A percentile compares a stretch with the other conserved stretches of the same genome.
Conservation (phyloP, 2,329 filamentous ascomycete genomes). For the Graphiopsis chlorocephala region DNA sequence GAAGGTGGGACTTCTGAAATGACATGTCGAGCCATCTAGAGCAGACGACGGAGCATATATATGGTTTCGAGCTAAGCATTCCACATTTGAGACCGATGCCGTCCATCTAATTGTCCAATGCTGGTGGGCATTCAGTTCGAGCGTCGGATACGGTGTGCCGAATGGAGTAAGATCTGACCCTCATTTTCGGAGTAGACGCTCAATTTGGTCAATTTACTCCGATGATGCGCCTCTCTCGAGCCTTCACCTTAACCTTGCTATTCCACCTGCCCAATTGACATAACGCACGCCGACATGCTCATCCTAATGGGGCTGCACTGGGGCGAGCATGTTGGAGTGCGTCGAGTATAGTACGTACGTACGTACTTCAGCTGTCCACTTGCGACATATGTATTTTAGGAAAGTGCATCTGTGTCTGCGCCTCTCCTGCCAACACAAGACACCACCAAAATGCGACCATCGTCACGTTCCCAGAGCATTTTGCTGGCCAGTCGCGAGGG, state of each 20-base stretch:
- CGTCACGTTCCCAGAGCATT: neutral
- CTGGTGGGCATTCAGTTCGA: neutral
- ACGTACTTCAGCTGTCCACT: neutral
- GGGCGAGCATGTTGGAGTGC: too few relatives aligned
- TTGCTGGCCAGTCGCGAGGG: neutral
- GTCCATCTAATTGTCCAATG: neutral
- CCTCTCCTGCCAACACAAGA: neutral
- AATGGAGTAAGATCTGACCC: neutral
- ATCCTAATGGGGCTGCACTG: neutral
- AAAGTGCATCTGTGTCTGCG: neutral
- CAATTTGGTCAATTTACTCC: neutral
- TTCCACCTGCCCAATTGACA: neutral
- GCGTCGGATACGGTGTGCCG: neutral
- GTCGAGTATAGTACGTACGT: neutral
- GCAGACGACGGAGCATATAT: neutral
- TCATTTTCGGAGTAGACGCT: neutral
- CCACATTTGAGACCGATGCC: neutral
- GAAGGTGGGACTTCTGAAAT: neutral
- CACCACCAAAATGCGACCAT: neutral
- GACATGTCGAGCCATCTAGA: neutral
- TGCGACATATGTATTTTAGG: neutral
- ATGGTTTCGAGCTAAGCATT: neutral
- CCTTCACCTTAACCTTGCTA: too few relatives aligned
- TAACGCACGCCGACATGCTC: neutral
- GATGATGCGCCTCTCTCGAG: neutral